Evolutionary conservation across 2,329 filamentous ascomycete species (phyloP).

Genomic region (Fusarium falciforme): DNA sequence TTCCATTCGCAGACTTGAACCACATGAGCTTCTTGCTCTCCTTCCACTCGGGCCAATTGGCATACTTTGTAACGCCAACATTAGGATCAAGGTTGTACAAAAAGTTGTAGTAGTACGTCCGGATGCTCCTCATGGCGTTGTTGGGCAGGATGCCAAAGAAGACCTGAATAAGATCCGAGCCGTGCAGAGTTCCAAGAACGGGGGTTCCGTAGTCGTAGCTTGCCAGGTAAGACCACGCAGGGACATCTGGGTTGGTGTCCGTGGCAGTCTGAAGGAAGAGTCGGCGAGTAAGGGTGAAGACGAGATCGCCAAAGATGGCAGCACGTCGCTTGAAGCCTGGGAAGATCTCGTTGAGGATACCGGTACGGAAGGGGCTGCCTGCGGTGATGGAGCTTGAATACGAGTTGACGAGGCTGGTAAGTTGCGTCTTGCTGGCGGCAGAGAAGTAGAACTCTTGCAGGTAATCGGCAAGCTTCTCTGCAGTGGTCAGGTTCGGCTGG

Average conservation of each 20-base stretch:
- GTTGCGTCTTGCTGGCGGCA: constrained; percentile 59
- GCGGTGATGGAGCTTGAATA: constrained; percentile 68
- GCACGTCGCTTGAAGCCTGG: constrained; percentile 82
- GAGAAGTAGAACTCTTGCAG: constrained; percentile 70
- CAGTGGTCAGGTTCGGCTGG: constrained; percentile 75
- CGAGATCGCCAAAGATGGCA: constrained; percentile 79
- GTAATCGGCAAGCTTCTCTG: constrained; percentile 69
- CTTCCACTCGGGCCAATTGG: constrained; percentile 57
- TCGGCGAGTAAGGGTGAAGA: constrained; percentile 79
- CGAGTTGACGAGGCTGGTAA: constrained; percentile 68
- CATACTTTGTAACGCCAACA: constrained; percentile 54
- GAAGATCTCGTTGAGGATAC: constrained; percentile 76
- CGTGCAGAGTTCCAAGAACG: constrained; percentile 81
- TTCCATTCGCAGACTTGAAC: constrained; percentile 52
- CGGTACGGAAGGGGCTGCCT: constrained; percentile 80
- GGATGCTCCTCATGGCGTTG: constrained; percentile 68
- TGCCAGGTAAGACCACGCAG: constrained; percentile 79
- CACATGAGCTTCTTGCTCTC: constrained; percentile 61
- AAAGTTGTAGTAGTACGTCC: constrained; percentile 80
- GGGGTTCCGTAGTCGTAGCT: constrained; percentile 79
- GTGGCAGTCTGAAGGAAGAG: constrained; percentile 65
- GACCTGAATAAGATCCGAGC: constrained; percentile 74
- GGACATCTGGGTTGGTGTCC: constrained; percentile 65
- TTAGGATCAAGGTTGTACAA: constrained; percentile 79
- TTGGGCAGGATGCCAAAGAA: constrained; percentile 74